These are phyloP conservation scores for Huntiella savannae DNA, from an alignment of 2,329 filamentous ascomycete species.

Conservation along the genomic window DNA sequence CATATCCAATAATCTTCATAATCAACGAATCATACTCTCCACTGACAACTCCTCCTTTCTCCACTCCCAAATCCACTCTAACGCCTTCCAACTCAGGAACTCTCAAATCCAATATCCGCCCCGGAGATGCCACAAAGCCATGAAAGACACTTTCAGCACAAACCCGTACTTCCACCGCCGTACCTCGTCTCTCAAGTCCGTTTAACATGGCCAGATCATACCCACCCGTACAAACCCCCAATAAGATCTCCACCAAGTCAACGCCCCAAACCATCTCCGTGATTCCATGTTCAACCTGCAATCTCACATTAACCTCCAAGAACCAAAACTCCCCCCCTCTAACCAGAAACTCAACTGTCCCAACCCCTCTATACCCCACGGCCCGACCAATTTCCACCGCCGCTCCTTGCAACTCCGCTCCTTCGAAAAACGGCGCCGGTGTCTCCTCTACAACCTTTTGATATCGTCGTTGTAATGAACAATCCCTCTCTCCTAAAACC, in stretches of 20 bases:
- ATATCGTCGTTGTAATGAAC: slow-evolving; percentile 30
- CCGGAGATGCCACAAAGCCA: slow-evolving; percentile 51
- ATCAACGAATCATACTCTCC: slow-evolving; percentile 63
- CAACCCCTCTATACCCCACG: slow-evolving; percentile 20
- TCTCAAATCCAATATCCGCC: slow-evolving; percentile 41
- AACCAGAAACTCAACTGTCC: slow-evolving; percentile 23
- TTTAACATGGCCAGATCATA: slow-evolving; percentile 7
- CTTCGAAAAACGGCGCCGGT: slow-evolving; percentile 16
- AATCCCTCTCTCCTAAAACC: slow-evolving; percentile 28
- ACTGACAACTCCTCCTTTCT: slow-evolving; percentile 49
- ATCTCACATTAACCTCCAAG: slow-evolving; percentile 25
- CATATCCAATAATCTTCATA: slow-evolving; percentile 53
- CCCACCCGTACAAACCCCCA: slow-evolving; percentile 27
- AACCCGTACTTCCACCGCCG: slow-evolving; percentile 52
- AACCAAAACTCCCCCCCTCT: slow-evolving; percentile 23
- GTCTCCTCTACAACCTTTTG: slow-evolving; percentile 33
- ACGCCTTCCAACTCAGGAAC: slow-evolving; percentile 30
- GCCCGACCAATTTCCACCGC: slow-evolving; percentile 18
- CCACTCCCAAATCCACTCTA: slow-evolving; percentile 52
- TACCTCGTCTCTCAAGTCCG: slow-evolving; percentile 30
- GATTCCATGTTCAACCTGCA: slow-evolving; percentile 28
- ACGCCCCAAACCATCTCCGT: slow-evolving; percentile 22
- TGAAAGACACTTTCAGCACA: slow-evolving; percentile 50
- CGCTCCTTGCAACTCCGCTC: slow-evolving; percentile 17
- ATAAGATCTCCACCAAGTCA: slow-evolving; percentile 20